Evolutionary conservation across 176 grass and related monocot species (phyloP), one percentile per base, ranked within the genome.

Genomic region (Oryza australiensis): DNA sequence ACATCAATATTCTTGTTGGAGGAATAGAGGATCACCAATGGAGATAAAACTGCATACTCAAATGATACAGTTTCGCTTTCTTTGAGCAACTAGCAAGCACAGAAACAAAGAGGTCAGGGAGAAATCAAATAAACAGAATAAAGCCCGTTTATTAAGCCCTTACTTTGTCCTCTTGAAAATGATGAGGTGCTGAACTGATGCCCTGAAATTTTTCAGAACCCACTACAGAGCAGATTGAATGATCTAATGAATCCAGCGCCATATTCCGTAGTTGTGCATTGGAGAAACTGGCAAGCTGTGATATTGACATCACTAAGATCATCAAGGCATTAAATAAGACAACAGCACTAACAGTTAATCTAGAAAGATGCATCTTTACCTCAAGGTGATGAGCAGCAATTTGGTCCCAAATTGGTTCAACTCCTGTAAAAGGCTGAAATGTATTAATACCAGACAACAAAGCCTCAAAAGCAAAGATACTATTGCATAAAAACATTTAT

Each of bases 201-300:
- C 82, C 86, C 81, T 87, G 90, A 87, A 95, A 92, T 48, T 90
- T 90, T 68, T 95, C 92, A 81, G 93, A 98, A 57, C 92, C 93
- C 86, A 95, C 91, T 75, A 98, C 90, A 11, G 92, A 90, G 83
- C 95, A 95, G 87, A 98, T 98, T 62, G 95, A 95, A 76, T 93
- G 90, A 91, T 98, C 95, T 65, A 98, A 91, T 38, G 92, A 92
- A 86, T 95, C 87, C 84, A 98, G 65, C 30, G 92, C 92, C 92
- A 98, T 93, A 86, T 80, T 93, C 80, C 90, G 88, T 86, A 98
- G 76, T 90, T 91, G 91, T 88, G 80, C 73, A 16, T 93, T 94
- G 34, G 90, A 86, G 84, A 86, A 95, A 88, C 83, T 88, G 42
- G 86, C 91, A 80, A 98, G 90, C 95, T 98, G 90, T 79, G 88